phyloP scores from a whole-genome alignment of 768 basidiomycete species.

The Amanita molliuscula region DNA sequence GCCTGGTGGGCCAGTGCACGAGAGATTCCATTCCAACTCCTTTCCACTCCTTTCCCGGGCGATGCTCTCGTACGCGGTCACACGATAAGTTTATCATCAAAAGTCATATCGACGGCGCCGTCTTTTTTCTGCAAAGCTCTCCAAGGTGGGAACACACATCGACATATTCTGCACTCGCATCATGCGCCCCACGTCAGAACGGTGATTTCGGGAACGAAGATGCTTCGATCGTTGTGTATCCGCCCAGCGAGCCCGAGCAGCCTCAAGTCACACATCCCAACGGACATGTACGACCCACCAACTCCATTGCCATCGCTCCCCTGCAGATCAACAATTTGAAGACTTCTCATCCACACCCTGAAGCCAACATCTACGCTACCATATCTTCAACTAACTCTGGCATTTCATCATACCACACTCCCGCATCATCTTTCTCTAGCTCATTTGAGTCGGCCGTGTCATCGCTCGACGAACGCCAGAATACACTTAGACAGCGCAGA shows the following conservation, averaged over 20 bases:
- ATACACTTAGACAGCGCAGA: conserved; percentile 15
- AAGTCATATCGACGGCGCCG: conserved; percentile 63
- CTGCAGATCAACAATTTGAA: conserved; percentile 2
- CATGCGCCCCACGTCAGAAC: background rate
- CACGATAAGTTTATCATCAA: conserved; percentile 57
- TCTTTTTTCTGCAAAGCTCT: conserved; percentile 39
- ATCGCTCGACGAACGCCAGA: conserved; percentile 14
- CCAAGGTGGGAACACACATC: conserved; percentile 67
- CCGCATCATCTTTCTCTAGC: conserved; percentile 59
- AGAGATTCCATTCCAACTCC: conserved; percentile 34
- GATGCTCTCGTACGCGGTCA: conserved; percentile 12
- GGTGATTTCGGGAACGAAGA: too few species aligned
- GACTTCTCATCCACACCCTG: conserved; percentile 26
- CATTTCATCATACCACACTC: conserved; percentile 64
- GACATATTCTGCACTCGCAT: too few species aligned
- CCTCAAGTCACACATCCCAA: background rate
- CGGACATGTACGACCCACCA: background rate
- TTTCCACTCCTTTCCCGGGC: conserved; percentile 70
- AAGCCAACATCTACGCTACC: conserved; percentile 41
- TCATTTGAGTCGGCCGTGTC: conserved; percentile 48
- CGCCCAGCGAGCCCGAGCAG: background rate
- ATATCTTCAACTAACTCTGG: conserved; percentile 48
- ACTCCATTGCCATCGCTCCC: background rate
- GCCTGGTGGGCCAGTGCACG: conserved; percentile 30
- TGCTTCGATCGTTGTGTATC: background rate